phyloP scores from a whole-genome alignment of 441 rosid genomes.

The Bruguiera hainesii region DNA sequence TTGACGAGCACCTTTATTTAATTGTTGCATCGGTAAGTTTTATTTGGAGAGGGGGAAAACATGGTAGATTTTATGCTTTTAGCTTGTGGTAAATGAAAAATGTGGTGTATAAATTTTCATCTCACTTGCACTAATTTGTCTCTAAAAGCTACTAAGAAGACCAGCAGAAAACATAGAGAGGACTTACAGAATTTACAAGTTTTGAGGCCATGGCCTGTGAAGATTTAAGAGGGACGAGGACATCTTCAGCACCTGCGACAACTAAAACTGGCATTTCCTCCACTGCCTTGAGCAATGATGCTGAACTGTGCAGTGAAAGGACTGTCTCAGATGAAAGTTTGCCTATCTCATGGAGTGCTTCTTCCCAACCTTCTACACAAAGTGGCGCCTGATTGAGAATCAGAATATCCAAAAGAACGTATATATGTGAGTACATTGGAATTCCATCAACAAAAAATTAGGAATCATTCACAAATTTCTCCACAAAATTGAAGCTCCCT shows the following conservation, averaged over 20 bases:
- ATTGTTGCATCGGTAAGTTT: no score
- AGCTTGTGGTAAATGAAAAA: no score
- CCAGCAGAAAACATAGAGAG: background rate
- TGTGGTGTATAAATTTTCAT: background rate
- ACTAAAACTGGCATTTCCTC: constrained; percentile 72
- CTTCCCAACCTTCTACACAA: constrained; percentile 93
- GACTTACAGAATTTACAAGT: constrained; percentile 91
- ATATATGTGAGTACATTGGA: constrained; percentile 5
- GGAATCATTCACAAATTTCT: background rate
- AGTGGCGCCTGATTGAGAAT: constrained; percentile 62
- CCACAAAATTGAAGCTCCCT: background rate
- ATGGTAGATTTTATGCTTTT: background rate
- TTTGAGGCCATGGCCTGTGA: constrained; percentile 86
- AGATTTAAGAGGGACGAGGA: constrained; percentile 75
- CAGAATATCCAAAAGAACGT: background rate
- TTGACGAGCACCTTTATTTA: no score
- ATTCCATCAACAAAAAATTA: background rate
- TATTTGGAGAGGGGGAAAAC: background rate
- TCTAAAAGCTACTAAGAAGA: background rate
- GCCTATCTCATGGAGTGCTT: constrained; percentile 92
- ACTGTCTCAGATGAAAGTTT: constrained; percentile 78
- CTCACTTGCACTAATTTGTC: background rate
- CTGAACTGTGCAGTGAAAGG: constrained; percentile 57
- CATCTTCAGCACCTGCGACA: constrained; percentile 91
- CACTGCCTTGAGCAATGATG: constrained; percentile 58